Conservation (phyloP, 768 basidiomycete species). For the Termitomyces sp. region DNA sequence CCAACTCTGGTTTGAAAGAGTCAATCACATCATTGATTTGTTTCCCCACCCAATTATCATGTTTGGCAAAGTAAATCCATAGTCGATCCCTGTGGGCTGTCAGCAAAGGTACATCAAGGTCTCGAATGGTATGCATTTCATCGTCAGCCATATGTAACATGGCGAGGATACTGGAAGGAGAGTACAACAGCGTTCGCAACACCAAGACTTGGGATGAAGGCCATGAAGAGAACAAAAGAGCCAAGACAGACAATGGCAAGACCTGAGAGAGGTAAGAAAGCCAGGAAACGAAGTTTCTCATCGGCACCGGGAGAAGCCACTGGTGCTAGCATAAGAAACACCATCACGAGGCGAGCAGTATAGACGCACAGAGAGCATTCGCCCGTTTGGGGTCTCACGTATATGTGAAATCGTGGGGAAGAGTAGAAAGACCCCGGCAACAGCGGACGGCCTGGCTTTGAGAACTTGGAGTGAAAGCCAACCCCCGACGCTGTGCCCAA, state of each 20-base stretch:
- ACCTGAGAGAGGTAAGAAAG: constrained; percentile 41
- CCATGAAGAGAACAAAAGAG: constrained; percentile 43
- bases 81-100: constrained; percentile 30
- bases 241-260: constrained; percentile 32
- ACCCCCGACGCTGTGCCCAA: constrained; percentile 68
- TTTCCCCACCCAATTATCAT: constrained; percentile 67
- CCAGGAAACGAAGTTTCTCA: constrained; percentile 32
- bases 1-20: constrained; percentile 29
- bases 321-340: constrained; percentile 14
- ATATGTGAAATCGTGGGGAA: constrained; percentile 71
- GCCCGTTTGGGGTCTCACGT: constrained; percentile 58
- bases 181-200: constrained; percentile 44
- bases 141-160: constrained; percentile 58
- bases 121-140: constrained; percentile 60
- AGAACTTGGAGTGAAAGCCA: constrained; percentile 64
- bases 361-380: constrained; percentile 45
- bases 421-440: constrained; percentile 49
- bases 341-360: not conserved
- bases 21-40: constrained; percentile 41
- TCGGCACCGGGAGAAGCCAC: constrained; percentile 46
- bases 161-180: constrained; percentile 45
- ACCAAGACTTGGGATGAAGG: constrained; percentile 40
- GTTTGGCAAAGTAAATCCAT: constrained; percentile 53
- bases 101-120: constrained; percentile 44
- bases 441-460: constrained; percentile 33